Conservation (phyloP, 768 basidiomycete genomes). For the Lactarius vividus region DNA sequence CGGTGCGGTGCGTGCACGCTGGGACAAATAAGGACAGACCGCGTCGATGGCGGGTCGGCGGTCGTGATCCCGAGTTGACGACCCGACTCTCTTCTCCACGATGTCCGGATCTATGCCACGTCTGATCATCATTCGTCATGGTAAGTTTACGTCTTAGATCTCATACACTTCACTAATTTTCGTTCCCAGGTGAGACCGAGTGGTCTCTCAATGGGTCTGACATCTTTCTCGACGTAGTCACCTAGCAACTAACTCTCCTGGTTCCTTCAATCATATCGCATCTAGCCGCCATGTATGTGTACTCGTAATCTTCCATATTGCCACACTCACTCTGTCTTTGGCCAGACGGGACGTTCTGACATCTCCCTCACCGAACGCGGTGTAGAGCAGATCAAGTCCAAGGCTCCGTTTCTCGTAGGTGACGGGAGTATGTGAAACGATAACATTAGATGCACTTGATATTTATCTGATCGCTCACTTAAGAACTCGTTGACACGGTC, state of each 20-base stretch:
- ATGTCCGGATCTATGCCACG: conserved; percentile 41
- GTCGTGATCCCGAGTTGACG: neutral
- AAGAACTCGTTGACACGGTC: conserved; percentile 75
- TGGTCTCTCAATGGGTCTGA: conserved; percentile 85
- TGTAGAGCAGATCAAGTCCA: conserved; percentile 62
- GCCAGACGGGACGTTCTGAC: conserved; percentile 81
- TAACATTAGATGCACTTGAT: neutral
- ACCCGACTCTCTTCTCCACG: neutral
- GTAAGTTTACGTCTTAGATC: conserved; percentile 29
- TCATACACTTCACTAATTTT: neutral
- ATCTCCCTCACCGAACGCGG: conserved; percentile 83
- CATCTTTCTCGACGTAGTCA: neutral
- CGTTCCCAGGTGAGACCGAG: conserved; percentile 76
- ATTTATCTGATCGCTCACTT: neutral
- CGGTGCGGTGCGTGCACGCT: conserved; percentile 18
- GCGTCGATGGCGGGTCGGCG: neutral
- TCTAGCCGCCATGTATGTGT: conserved; percentile 59
- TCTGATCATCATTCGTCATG: conserved; percentile 55
- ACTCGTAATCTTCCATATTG: neutral
- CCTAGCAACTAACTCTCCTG: neutral
- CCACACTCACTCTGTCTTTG: conserved; percentile 15
- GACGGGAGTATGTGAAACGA: conserved; percentile 58
- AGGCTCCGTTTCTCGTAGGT: conserved; percentile 69
- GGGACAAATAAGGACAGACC: conserved; percentile 26
- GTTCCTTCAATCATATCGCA: conserved; percentile 16